phyloP scores from a whole-genome alignment of 169 alveolate species.

The Cytauxzoon felis region DNA sequence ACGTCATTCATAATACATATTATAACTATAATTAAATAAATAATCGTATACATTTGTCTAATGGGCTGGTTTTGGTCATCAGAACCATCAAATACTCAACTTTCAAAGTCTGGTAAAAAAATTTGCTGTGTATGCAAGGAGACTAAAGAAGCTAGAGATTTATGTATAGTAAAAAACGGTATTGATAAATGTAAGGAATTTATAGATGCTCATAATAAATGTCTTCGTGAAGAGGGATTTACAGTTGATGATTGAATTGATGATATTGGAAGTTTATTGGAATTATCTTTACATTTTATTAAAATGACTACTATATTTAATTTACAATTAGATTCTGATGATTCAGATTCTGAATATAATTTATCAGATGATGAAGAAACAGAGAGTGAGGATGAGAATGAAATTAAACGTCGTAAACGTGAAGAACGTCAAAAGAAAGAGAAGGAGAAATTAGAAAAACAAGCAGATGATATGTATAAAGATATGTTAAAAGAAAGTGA shows the following conservation, averaged over 20 bases:
- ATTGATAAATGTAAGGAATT: slow-evolving; percentile 60
- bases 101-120: slow-evolving; percentile 32
- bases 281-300: no score
- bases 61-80: slow-evolving; percentile 28
- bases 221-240: slow-evolving; percentile 69
- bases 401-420: slow-evolving; percentile 9
- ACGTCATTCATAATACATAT: not conserved
- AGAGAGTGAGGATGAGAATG: slow-evolving; percentile 36
- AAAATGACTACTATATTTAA: slow-evolving; percentile 49
- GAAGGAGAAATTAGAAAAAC: slow-evolving; percentile 11
- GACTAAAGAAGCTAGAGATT: slow-evolving; percentile 71
- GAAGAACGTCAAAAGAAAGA: slow-evolving; percentile 4
- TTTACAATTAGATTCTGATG: slow-evolving; percentile 40
- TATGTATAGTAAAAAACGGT: slow-evolving; percentile 66
- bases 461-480: slow-evolving; percentile 14
- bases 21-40: not conserved
- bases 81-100: not conserved
- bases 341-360: slow-evolving; percentile 47
- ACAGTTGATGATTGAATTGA: slow-evolving; percentile 54
- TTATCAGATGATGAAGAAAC: not conserved
- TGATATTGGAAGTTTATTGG: no score
- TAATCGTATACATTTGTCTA: not conserved
- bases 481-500: slow-evolving; percentile 52
- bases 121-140: slow-evolving; percentile 74
- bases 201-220: slow-evolving; percentile 69